Percentiles rank a stretch among this genome's conserved stretches.
These are phyloP conservation scores for Chenopodium album DNA, from an alignment of 148 eudicot species.

Conservation along the genomic window DNA sequence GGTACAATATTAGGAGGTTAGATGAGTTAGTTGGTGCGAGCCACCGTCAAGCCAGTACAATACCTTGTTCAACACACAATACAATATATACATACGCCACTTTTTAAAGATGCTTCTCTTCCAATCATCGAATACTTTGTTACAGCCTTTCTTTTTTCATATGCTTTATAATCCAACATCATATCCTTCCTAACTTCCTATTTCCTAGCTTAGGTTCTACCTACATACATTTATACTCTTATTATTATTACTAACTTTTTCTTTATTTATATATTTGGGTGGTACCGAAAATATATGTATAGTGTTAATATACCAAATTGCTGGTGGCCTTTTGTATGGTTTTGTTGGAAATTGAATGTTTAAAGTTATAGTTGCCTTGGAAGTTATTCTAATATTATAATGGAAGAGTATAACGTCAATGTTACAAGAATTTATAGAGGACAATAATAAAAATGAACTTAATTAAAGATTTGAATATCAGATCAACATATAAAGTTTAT, in stretches of 20 bases:
- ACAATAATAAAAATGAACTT: too few relatives aligned
- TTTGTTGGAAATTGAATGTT: neutral
- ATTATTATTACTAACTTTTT: neutral
- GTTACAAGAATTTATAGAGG: too few relatives aligned
- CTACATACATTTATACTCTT: too few relatives aligned
- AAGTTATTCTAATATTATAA: too few relatives aligned
- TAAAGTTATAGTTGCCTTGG: neutral
- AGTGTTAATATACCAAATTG: neutral
- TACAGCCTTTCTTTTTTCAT: neutral
- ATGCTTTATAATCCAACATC: neutral
- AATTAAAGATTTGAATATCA: too few relatives aligned
- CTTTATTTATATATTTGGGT: neutral
- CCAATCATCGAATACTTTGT: constrained; percentile 15
- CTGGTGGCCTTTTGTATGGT: neutral
- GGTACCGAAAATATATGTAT: neutral
- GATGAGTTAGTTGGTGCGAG: constrained; percentile 16
- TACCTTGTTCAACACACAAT: neutral
- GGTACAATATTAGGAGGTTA: neutral
- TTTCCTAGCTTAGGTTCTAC: neutral
- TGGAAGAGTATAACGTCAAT: too few relatives aligned
- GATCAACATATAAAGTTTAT: too few relatives aligned
- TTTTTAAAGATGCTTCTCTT: constrained; percentile 28
- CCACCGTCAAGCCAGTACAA: neutral
- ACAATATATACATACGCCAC: too few relatives aligned
- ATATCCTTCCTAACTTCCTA: neutral